Conservation (phyloP, 805 yeast genomes). For the Lachancea sp. region DNA sequence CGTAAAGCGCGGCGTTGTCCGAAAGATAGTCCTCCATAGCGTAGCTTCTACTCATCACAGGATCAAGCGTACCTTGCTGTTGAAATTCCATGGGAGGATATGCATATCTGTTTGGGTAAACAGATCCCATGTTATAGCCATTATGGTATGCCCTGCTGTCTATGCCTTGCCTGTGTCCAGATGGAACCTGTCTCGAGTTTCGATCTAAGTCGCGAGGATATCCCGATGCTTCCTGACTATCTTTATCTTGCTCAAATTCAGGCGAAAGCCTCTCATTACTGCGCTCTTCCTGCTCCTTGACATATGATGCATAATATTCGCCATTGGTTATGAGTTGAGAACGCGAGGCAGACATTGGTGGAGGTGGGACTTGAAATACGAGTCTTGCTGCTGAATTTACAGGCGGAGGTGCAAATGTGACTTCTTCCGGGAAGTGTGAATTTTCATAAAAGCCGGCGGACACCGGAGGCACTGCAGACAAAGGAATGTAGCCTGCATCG, state of each 20-base stretch:
- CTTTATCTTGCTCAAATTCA: conserved; percentile 5
- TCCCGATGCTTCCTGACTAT: conserved; percentile 8
- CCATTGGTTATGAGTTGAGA: conserved; percentile 23
- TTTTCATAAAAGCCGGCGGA: conserved; percentile 12
- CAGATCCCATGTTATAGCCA: conserved; percentile 1
- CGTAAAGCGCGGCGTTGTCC: conserved; percentile 17
- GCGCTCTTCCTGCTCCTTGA: conserved; percentile 8
- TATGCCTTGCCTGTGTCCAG: conserved; percentile 5
- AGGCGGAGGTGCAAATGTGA: conserved; percentile 6
- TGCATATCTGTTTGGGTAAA: conserved; percentile 10
- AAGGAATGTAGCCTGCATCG: conserved; percentile 7
- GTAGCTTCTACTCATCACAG: conserved; percentile 7
- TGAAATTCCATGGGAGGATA: conserved; percentile 8
- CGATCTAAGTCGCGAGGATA: conserved; percentile 8
- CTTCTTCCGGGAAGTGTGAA: conserved; percentile 9
- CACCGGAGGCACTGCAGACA: conserved; percentile 10
- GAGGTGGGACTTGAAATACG: conserved; percentile 10
- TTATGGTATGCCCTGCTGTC: conserved; percentile 5
- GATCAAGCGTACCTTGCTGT: conserved; percentile 8
- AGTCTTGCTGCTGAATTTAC: conserved; percentile 6
- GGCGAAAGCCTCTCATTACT: conserved; percentile 9
- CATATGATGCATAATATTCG: conserved; percentile 18
- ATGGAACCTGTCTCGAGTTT: conserved; percentile 8
- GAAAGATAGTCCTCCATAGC: conserved; percentile 16
- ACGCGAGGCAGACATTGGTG: conserved; percentile 18